A percentile compares a stretch with the other conserved stretches of the same genome.
These are phyloP conservation scores for Striga asiatica DNA, from an alignment of 257 asterid genomes.

Conservation along the genomic window DNA sequence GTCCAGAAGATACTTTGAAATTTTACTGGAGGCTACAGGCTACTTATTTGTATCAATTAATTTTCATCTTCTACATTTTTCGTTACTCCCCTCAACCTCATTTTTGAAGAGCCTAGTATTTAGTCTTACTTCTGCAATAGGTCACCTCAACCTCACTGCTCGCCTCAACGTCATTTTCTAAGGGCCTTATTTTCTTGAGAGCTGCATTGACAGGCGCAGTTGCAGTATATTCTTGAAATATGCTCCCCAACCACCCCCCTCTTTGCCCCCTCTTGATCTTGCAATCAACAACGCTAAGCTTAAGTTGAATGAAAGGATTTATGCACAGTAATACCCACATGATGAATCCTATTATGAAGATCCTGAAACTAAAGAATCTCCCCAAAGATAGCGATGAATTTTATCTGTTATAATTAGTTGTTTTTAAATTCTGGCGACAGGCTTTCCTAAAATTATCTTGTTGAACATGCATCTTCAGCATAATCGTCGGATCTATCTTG, in stretches of 20 bases:
- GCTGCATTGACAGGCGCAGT: too few species aligned
- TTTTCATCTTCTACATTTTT: neutral
- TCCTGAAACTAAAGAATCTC: neutral
- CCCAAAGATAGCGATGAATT: neutral
- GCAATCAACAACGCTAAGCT: too few species aligned
- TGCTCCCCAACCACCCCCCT: neutral
- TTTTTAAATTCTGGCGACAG: constrained; percentile 9
- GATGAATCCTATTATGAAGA: constrained; percentile 7
- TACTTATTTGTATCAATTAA: neutral
- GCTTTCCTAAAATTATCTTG: neutral
- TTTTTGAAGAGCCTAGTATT: too few species aligned
- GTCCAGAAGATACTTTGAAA: neutral
- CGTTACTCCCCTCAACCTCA: neutral
- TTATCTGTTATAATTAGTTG: constrained; percentile 10
- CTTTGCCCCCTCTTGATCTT: neutral
- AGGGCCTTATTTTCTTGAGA: too few species aligned
- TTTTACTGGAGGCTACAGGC: neutral
- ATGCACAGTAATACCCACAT: neutral
- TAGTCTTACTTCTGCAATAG: too few species aligned
- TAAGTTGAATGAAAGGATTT: neutral
- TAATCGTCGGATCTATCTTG: constrained; percentile 21
- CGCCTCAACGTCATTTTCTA: too few species aligned
- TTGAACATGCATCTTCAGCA: constrained; percentile 8
- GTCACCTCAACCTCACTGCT: too few species aligned
- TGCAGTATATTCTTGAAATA: too few species aligned